Evolutionary conservation across 2,329 filamentous ascomycete species (phyloP), one percentile per base, ranked within the genome.

Genomic region (Colletotrichum lentis): DNA sequence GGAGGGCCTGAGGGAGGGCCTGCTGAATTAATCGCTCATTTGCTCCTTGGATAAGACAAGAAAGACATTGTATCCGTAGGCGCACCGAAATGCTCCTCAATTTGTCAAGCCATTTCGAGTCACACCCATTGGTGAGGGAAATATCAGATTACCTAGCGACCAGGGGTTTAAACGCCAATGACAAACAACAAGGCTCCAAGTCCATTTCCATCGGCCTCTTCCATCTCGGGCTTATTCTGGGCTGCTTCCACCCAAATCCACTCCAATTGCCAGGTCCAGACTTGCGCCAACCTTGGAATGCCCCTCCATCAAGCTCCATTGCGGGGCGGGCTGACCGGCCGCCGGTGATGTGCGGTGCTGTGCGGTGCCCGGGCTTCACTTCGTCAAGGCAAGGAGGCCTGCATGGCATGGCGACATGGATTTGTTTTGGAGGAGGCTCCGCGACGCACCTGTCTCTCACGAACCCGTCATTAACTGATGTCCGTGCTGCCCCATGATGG

Each of bases 201-300:
- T 35, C 31, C 31, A 35, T 35, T 18, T 63, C 37, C n/a, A 6
- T 57, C 44, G 35, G 52, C 61, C 47, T 62, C 60, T 64, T 39
- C 64, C 52, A 55, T 61, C 62, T 68, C 65, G 65, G 65, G 65
- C 65, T 68, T 68, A 68, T 65, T 68, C 65, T 68, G 65, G 65
- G 62, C 62, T 68, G 22, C 64, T 67, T 58, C 47, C 64, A 67
- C 64, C 31, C 22, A 41, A 64, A 67, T 58, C 64, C 61, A 67
- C 64, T 47, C 24, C 31, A 10, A 10, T 47, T 63, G 24, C 60
- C 64, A 58, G 54, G 64, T 47, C 60, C 60, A 67, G 64, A 67
- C 63, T 58, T 64, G 59, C 44, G 46, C 59, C 60, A 57, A 52
- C 53, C 37, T 53, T 46, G 18, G 47, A 47, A 22, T 67, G 64